Conservation (phyloP, 345 rosid species). For the Hibiscus tridactylites region DNA sequence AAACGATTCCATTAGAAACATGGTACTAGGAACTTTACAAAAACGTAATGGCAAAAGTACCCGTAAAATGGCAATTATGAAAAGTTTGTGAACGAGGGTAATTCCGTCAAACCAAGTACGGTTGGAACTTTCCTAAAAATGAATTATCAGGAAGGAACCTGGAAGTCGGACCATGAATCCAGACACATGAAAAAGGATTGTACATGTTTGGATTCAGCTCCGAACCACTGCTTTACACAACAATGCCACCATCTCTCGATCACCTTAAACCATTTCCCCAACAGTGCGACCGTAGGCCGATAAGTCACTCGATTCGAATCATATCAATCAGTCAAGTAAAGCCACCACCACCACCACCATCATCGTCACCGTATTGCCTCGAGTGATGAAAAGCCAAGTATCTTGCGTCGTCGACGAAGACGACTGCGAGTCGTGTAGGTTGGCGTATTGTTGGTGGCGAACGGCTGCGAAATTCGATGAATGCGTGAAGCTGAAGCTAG, state of each 20-base stretch:
- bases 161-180: slow-evolving; percentile 12
- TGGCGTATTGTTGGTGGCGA: slow-evolving; percentile 44
- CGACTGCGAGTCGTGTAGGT: slow-evolving; percentile 16
- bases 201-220: not conserved
- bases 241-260: not conserved
- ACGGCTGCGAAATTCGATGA: slow-evolving; percentile 36
- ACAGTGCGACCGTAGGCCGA: not conserved
- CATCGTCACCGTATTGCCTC: not conserved
- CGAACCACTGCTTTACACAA: not conserved
- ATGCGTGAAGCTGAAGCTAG: slow-evolving; percentile 25
- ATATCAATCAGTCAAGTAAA: not conserved
- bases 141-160: slow-evolving; percentile 12
- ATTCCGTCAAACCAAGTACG: not conserved
- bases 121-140: not conserved
- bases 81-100: not conserved
- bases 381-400: slow-evolving; percentile 32
- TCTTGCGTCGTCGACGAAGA: slow-evolving; percentile 24
- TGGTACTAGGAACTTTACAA: not conserved
- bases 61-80: not conserved
- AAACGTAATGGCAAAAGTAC: not conserved
- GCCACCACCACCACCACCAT: not conserved
- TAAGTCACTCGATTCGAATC: not conserved
- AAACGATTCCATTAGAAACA: too few species aligned
- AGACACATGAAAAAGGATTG: not conserved
- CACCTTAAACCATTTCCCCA: not conserved